A percentile compares a stretch with the other conserved stretches of the same genome.
Evolutionary conservation across 208 protist species (phyloP).

Genomic region (Acanthamoeba triangularis): DNA sequence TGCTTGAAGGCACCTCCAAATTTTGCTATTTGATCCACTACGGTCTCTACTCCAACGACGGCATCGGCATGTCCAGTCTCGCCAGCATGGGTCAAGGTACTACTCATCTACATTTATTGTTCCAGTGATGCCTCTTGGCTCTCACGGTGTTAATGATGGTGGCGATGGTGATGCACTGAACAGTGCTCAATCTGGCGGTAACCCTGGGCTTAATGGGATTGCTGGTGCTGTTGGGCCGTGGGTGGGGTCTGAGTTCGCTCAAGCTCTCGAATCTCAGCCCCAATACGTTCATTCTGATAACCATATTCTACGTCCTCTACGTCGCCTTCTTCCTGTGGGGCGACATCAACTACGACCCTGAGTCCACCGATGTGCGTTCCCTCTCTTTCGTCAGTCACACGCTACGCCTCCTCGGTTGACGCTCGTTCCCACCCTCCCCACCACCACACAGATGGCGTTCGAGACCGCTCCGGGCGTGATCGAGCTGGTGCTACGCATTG

Average conservation of each 20-base stretch:
- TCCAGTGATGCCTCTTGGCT: too few relatives aligned
- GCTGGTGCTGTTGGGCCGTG: neutral
- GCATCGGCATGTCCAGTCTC: neutral
- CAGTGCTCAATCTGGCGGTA: neutral
- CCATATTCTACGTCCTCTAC: neutral
- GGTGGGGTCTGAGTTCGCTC: neutral
- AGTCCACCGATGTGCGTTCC: neutral
- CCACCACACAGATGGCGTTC: neutral
- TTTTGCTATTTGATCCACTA: neutral
- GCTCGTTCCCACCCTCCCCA: neutral
- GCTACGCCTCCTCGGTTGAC: neutral
- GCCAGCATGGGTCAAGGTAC: neutral
- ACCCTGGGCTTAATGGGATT: neutral
- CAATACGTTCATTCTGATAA: neutral
- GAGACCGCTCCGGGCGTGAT: neutral
- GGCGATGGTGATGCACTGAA: too few relatives aligned
- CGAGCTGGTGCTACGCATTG: neutral
- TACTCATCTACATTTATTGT: too few relatives aligned
- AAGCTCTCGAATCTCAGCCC: neutral
- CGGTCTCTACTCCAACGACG: neutral
- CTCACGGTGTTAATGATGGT: too few relatives aligned
- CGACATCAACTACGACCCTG: neutral
- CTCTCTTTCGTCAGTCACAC: too few relatives aligned
- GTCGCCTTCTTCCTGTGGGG: slow-evolving; percentile 3
- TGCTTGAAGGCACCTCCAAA: neutral